Percentiles rank a stretch among this genome's conserved stretches.
These are phyloP conservation scores for Leucogyrophana mollusca DNA, from an alignment of 768 basidiomycete species.

Conservation along the genomic window DNA sequence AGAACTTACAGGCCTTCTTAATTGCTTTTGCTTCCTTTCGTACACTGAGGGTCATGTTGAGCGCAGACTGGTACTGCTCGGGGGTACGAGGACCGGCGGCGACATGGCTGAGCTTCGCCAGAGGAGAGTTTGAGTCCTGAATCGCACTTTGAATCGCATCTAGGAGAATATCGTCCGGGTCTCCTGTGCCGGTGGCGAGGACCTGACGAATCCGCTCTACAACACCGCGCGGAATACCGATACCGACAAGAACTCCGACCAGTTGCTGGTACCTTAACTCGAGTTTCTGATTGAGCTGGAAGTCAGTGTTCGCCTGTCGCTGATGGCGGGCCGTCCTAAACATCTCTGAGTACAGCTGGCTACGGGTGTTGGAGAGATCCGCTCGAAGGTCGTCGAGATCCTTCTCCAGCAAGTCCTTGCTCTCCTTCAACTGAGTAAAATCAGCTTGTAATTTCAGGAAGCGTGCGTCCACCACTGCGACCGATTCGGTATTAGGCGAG, in stretches of 20 bases:
- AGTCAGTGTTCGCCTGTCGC: conserved; percentile 19
- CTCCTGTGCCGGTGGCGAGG: conserved; percentile 26
- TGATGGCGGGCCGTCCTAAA: conserved; percentile 23
- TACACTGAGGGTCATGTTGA: conserved; percentile 43
- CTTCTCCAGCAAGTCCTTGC: conserved; percentile 18
- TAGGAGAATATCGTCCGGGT: conserved; percentile 41
- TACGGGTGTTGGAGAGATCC: conserved; percentile 27
- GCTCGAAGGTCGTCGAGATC: conserved; percentile 25
- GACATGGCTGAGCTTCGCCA: conserved; percentile 40
- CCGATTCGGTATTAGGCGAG: neutral
- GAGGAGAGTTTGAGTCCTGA: conserved; percentile 35
- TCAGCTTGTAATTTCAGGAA: conserved; percentile 12
- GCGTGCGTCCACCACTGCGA: conserved; percentile 4
- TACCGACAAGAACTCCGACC: conserved; percentile 20
- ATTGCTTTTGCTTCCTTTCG: conserved; percentile 43
- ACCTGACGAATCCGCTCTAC: conserved; percentile 20
- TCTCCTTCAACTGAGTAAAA: conserved; percentile 11
- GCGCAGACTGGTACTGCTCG: conserved; percentile 44
- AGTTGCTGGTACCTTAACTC: conserved; percentile 23
- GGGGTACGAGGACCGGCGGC: conserved; percentile 34
- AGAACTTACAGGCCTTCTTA: conserved; percentile 44
- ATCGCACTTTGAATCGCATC: conserved; percentile 43
- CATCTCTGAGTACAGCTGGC: conserved; percentile 28
- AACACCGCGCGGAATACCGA: conserved; percentile 23
- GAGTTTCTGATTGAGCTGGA: conserved; percentile 24